Base-by-base conservation (phyloP, 1,284 basidiomycete species). In the Pascua sp. region DNA sequence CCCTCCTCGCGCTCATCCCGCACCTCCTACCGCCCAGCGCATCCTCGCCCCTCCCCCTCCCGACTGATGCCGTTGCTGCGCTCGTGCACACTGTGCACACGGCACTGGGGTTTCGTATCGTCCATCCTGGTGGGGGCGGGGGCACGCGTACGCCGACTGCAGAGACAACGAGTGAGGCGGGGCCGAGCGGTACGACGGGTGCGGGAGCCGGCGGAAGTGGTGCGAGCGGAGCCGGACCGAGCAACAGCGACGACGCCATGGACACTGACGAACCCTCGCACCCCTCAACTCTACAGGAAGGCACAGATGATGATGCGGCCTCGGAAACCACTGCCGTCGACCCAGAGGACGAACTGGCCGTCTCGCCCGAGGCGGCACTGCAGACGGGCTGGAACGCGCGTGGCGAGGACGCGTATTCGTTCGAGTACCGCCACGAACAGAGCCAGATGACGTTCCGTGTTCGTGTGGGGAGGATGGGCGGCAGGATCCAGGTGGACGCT, bases 401-500 rank as follows among this genome's bases (percentile, higher is more conserved):
- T 37, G 71, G 68, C 62, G 73, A 63, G 43, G 72, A 77, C 44
- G 62, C 67, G 11, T 77, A 79, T 58, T 59, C 63, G 41, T 73
- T 80, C 42, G 68, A 71, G 56, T 81, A 80, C 62, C 67, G 64
- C 38, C 78, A 79, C 64, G 72, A 65, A 13, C 78, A 80, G 67
- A 76, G 73, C 51, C 64, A 69, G 9, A 62, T 80, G 68, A 64
- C 62, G 11, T 80, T 78, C 58, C 65, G 77, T 45, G 64, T 80
- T 39, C 70, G 73, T 37, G 70, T 80, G 8, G 71, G 72, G 10
- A 69, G 73, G 24, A 74, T 80, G 62, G 79, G 79, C 0, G 70
- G 62, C 2, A 67, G 79, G 47, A 67, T 75, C 0, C 67, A 78
- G 55, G 65, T 80, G 12, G 78, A 78, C 48, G 79, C 69, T 2